Evolutionary conservation across 2,329 filamentous ascomycete species (phyloP), one percentile per base, ranked within the genome.

Genomic region (Trichoderma sp.): DNA sequence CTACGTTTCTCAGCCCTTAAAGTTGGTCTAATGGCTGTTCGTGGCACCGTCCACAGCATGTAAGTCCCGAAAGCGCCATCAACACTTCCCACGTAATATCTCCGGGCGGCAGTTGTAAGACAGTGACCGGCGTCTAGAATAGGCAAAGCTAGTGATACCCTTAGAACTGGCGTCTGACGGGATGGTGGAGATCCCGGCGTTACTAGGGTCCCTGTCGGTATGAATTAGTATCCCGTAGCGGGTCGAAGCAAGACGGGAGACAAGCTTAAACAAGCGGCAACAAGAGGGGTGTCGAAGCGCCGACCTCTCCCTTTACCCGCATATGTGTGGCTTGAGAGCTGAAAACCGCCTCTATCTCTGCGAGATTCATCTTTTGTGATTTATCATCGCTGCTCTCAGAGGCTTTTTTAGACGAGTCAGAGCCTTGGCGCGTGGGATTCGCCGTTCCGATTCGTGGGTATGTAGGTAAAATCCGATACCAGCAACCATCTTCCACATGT

Each of bases 11-110:
- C 43, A 53, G 11, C 20, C 39, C 12, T 20, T 5, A 15, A 65
- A 17, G 13, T 32, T 26, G 23, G 9, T 11, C 23, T 20, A 9
- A 39, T 13, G 15, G 23, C 64, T 36, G 39, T 34, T 28, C 20
- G 30, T 50, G 9, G 23, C 26, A 55, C 28, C 47, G 6, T 32
- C 20, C 64, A 47, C 20, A 1, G 2, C 57, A 53, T 53, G 13
- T n/a, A 26, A 34, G n/a, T 61, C 53, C 36, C 28, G 34, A 57
- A n/a, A 23, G 17, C 36, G 50, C 66, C 26, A 36, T 61, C 36
- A 4, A 32, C 36, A 12, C 32, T 68, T 68, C 55, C 57, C 47
- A 69, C 67, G 67, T 69, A 69, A 69, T 62, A 62, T 62, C 26
- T 53, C 67, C 20, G 13, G 36, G 36, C 57, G 39, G 55, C 66